Base-by-base conservation (phyloP, 305 asterid species). In the Salvia sclarea region DNA sequence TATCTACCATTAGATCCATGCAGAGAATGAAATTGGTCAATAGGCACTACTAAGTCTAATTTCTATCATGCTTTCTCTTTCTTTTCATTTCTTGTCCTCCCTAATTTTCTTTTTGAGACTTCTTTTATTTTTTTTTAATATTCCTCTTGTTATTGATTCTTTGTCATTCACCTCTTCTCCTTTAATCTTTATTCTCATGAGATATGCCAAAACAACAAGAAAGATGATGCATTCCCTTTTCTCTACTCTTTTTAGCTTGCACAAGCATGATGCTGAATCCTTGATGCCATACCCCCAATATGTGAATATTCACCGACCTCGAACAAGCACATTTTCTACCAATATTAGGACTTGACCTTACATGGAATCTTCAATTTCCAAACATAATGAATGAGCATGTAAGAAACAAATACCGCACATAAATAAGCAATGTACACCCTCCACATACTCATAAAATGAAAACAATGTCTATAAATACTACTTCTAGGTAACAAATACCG, bases 401-500 rank as follows among this genome's bases (percentile, higher is more conserved):
- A 33, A 31, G 55, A 41, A 70, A 37, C 24, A 69, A 21, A 70
- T 21, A 13, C 4, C 52, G 10, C 9, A 21, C 31, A 24, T 2
- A 60, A 14, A 37, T 37, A 3, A 28, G 41, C 3, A 58, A 17
- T 24, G 24, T 6, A 3, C 45, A 47, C 28, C 41, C 61, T 43
- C 41, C 61, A 52, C 40, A 43, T 38, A 31, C 28, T 31, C 71
- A 8, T 38, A 56, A 68, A 48, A 64, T 7, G 14, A 12, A 66
- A 35, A 53, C 45, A 55, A 41, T 38, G 64, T 12, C 58, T 35
- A 74, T 5, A 61, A 49, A 60, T 37, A 21, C 8, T 54, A 65
- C 22, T 17, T 31, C 47, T 3, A 71, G 59, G 35, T 45, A 69
- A 78, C 59, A 25, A 17, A 62, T 83, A 92, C 97, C 95, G 75